Base-by-base conservation (phyloP, 768 basidiomycete genomes). In the Agaricus bisporus region DNA sequence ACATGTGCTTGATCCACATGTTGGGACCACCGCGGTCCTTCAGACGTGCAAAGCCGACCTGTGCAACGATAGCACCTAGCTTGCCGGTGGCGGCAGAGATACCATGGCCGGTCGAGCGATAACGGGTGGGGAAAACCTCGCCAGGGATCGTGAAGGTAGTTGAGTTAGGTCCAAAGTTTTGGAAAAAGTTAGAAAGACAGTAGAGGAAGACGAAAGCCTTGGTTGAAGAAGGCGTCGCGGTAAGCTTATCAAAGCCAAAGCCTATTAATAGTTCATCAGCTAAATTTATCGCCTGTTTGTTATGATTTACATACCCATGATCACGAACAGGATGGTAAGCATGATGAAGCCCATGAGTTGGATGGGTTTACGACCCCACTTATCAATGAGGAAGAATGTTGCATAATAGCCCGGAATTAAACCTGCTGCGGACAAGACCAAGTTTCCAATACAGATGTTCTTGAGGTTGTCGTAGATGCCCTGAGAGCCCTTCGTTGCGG, bases 111-210 rank as follows among this genome's bases (percentile, higher is more conserved):
- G 89, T 91, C 5, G 88, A 89, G 57, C 91, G 83, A 67, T 92
- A 91, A 44, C 91, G 87, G 1, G 91, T 94, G 1, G 91, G 91
- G 81, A 91, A 93, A 22, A 74, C 78, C 65, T 94, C 91, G 58
- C 87, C 88, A 0, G 91, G 89, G 3, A 91, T 71, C 51, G 91
- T 55, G 66, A 93, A 92, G 0, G 89, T 91, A 0, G 88, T 91
- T 0, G 78, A 79, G 60, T 91, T 89, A 9, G 85, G 87, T 1
- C 88, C 90, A 57, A 91, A 92, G 70, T 92, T 92, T 72, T 89
- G 86, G 85, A 91, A 90, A 73, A 91, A 91, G 65, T 88, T 86
- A 61, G 88, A 79, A n/a, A 93, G 72, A 65, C 88, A 88, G 72
- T 92, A 93, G 25, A 90, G 78, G 71, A 87, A 85, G 46, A 90